phyloP scores from a whole-genome alignment of 2,329 filamentous ascomycete species.

The Claviceps sp. region DNA sequence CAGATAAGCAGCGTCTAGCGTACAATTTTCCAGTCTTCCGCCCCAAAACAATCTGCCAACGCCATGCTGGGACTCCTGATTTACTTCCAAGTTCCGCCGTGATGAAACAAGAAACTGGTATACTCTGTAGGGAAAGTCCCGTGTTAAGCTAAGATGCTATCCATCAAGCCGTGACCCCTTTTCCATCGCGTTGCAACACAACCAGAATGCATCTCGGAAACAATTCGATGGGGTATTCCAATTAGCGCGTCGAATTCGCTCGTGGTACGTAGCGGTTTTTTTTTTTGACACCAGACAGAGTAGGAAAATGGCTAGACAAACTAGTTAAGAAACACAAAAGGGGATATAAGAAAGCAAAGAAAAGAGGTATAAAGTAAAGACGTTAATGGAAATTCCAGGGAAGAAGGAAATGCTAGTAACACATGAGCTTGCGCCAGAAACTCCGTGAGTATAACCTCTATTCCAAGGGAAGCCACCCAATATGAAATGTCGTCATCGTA shows the following conservation, averaged over 20 bases:
- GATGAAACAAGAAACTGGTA: not conserved
- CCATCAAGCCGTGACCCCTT: not conserved
- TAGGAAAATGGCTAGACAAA: not conserved
- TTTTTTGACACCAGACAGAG: not conserved
- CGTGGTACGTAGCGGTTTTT: no score
- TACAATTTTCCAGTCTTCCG: not conserved
- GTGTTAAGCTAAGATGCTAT: not conserved
- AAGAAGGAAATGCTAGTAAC: slow-evolving; percentile 3
- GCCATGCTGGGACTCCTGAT: slow-evolving; percentile 9
- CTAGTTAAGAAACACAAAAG: not conserved
- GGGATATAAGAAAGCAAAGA: not conserved
- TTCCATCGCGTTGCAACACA: not conserved
- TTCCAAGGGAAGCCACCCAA: not conserved
- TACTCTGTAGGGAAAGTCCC: not conserved
- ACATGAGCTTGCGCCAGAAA: slow-evolving; percentile 1
- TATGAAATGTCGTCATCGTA: not conserved
- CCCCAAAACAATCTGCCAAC: slow-evolving; percentile 5
- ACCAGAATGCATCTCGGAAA: slow-evolving; percentile 10
- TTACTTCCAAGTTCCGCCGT: not conserved
- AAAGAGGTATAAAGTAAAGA: slow-evolving; percentile 4
- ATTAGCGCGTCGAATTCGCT: slow-evolving; percentile 11
- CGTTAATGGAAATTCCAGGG: not conserved
- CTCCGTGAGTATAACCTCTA: not conserved
- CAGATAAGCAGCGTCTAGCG: not conserved
- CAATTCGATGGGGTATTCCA: slow-evolving; percentile 19